Evolutionary conservation across 768 basidiomycete species (phyloP).

Genomic region (Boletales sp.): DNA sequence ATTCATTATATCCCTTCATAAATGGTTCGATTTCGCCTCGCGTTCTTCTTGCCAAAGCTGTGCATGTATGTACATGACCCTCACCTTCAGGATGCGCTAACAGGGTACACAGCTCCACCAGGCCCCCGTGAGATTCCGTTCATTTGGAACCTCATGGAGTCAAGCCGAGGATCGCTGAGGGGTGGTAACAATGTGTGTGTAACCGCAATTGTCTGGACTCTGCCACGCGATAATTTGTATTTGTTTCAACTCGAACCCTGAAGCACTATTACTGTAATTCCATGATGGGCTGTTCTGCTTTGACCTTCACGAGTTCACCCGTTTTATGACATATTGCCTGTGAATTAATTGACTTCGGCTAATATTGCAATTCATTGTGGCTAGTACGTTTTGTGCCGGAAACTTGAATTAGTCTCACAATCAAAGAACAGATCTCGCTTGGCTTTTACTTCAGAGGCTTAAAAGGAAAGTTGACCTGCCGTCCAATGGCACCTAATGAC

Average conservation of each 20-base stretch:
- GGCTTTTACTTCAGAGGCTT: constrained; percentile 13
- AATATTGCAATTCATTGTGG: constrained; percentile 4
- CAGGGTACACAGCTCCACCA: constrained; percentile 13
- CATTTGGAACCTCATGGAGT: constrained; percentile 27
- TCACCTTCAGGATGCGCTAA: constrained; percentile 26
- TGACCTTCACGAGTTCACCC: constrained; percentile 21
- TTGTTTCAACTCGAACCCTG: constrained; percentile 20
- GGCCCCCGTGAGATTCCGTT: not conserved
- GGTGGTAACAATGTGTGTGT: constrained; percentile 23
- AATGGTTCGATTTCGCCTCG: constrained; percentile 1
- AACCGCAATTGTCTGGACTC: constrained; percentile 13
- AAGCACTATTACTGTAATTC: constrained; percentile 28
- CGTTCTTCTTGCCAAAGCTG: constrained; percentile 15
- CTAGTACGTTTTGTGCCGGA: too few relatives aligned
- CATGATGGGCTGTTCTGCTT: constrained; percentile 21
- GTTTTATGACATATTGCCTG: constrained; percentile 23
- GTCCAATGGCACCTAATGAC: constrained; percentile 18
- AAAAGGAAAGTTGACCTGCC: constrained; percentile 18
- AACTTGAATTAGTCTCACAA: constrained; percentile 21
- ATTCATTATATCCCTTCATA: too few relatives aligned
- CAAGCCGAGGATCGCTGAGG: constrained; percentile 29
- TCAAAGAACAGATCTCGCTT: constrained; percentile 10
- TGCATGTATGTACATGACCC: constrained; percentile 21
- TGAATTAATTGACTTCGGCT: constrained; percentile 35
- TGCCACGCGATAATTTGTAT: constrained; percentile 19